Percentiles rank a stretch among this genome's conserved stretches.
phyloP scores from a whole-genome alignment of 1,284 basidiomycete genomes.

The Leucoagaricus sp. region DNA sequence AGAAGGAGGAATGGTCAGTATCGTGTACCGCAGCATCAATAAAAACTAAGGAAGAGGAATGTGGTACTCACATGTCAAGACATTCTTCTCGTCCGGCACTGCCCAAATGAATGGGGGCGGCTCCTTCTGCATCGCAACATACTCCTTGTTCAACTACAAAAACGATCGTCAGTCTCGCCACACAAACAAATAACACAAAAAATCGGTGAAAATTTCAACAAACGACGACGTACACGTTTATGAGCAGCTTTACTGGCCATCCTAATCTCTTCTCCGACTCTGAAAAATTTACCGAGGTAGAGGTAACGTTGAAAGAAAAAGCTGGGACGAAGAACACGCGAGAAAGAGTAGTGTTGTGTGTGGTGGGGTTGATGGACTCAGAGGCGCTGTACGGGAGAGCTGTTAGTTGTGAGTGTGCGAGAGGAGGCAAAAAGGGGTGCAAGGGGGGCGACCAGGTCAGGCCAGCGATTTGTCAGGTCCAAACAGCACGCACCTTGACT shows the following conservation, averaged over 20 bases:
- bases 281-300: too few relatives aligned
- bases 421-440: too few relatives aligned
- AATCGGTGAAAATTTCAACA: slow-evolving; percentile 14
- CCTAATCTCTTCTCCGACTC: too few relatives aligned
- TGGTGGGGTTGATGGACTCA: too few relatives aligned
- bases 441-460: too few relatives aligned
- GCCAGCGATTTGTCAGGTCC: too few relatives aligned
- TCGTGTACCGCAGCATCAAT: neutral
- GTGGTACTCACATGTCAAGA: slow-evolving; percentile 71
- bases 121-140: slow-evolving; percentile 89
- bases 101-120: slow-evolving; percentile 96
- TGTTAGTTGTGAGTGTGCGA: too few relatives aligned
- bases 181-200: neutral
- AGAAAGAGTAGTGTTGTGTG: too few relatives aligned
- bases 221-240: slow-evolving; percentile 65
- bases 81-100: slow-evolving; percentile 94
- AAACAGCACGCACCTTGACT: too few relatives aligned
- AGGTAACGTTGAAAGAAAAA: too few relatives aligned
- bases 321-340: too few relatives aligned
- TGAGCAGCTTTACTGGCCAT: slow-evolving; percentile 86
- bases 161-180: neutral
- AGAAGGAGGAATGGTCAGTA: slow-evolving; percentile 4
- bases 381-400: too few relatives aligned
- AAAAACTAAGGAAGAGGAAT: neutral
- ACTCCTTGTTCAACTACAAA: slow-evolving; percentile 82